Base-by-base conservation (phyloP, 345 rosid species). In the Gossypium ekmanianum region DNA sequence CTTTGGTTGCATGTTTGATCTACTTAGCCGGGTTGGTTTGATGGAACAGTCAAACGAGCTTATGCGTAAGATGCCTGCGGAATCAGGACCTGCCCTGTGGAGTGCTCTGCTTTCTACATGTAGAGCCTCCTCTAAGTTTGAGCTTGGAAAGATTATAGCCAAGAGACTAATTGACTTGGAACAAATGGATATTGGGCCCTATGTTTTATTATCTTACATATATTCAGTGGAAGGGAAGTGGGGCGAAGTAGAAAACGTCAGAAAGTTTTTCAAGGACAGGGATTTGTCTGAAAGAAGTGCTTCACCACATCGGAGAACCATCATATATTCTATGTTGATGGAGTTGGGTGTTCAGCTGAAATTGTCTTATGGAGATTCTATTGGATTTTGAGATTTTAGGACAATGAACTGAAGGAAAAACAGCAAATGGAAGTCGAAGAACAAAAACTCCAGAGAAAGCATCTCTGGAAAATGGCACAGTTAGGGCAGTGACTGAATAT, bases 1-100 rank as follows among this genome's bases (percentile, higher is more conserved):
- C 62, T 83, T 83, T 82, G 94, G 94, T 73, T 89, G 90, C 74
- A 77, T 88, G 83, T 84, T 82, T 9, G 81, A 84, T 84, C 87
- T 88, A 63, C 83, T 91, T 79, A 78, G 81, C 63, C 83, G 56
- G 27, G 83, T 84, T 51, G 91, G 90, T 70, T 77, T 88, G 78
- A 73, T 63, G 11, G 80, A 84, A 80, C 80, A 81, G 52, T 79
- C 86, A 7, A 84, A 81, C 68, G 83, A 85, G 54, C 70, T 84
- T 57, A 56, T 72, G 47, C 68, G 41, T 43, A 78, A 84, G 45
- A 61, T 77, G 14, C 77, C 81, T 10, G 74, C n/a, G 13, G 79
- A 78, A 44, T 77, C 74, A 67, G 79, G 81, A 50, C 80, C 87
- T 44, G 61, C 82, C 11, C 65, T 81, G 8, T 79, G 83, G 82